Conservation (phyloP, 2,329 filamentous ascomycete species). For the Aspergillus alliaceus region DNA sequence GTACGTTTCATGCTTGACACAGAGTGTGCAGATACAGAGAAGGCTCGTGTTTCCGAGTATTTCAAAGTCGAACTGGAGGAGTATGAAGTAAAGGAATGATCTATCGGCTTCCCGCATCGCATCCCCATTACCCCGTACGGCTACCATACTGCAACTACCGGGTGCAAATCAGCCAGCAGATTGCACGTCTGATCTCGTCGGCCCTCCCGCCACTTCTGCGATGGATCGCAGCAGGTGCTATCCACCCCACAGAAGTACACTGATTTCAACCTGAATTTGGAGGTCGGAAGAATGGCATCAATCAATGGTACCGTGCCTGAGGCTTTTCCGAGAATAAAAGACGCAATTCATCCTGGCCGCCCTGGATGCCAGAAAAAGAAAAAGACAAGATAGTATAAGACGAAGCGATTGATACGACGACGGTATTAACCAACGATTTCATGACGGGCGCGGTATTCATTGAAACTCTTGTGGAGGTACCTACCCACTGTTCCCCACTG, state of each 20-base stretch:
- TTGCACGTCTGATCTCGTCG: not conserved
- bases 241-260: not conserved
- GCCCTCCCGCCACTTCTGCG: not conserved
- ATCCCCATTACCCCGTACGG: not conserved
- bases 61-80: conserved; percentile 77
- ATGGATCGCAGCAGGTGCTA: not conserved
- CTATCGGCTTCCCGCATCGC: no score
- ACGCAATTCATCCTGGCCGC: not conserved
- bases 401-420: not conserved
- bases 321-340: not conserved
- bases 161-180: not conserved
- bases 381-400: not conserved
- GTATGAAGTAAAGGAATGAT: conserved; percentile 42
- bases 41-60: conserved; percentile 64
- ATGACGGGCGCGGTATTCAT: not conserved
- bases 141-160: not conserved
- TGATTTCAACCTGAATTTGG: not conserved
- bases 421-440: not conserved
- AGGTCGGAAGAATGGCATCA: not conserved
- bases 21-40: conserved; percentile 71
- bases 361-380: not conserved
- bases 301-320: not conserved
- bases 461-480: not conserved
- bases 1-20: conserved; percentile 87
- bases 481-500: not conserved